These are phyloP conservation scores for Aspergillus arachidicola DNA, from an alignment of 2,329 filamentous ascomycete genomes.

Conservation along the genomic window DNA sequence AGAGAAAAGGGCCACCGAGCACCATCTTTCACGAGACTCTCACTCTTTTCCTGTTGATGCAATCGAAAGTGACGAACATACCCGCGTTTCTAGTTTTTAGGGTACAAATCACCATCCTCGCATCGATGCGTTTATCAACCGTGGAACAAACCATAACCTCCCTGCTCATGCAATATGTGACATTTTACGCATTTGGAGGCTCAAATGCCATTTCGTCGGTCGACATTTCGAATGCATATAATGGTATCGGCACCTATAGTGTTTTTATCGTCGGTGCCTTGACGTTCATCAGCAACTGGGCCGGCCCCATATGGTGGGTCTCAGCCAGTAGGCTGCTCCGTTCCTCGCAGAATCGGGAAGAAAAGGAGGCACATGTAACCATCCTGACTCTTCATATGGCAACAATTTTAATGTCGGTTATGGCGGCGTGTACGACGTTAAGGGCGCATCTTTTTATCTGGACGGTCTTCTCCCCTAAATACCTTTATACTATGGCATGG, in stretches of 20 bases:
- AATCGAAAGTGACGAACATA: constrained; percentile 82
- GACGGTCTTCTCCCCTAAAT: constrained; percentile 98
- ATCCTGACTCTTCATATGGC: constrained; percentile 72
- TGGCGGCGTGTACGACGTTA: constrained; percentile 82
- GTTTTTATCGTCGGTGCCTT: constrained; percentile 77
- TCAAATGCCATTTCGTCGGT: constrained; percentile 96
- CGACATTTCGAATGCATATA: constrained; percentile 92
- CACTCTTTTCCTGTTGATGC: constrained; percentile 79
- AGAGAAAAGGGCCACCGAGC: constrained; percentile 18
- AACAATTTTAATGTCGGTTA: constrained; percentile 69
- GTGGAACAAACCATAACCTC: constrained; percentile 68
- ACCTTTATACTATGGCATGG: constrained; percentile 91
- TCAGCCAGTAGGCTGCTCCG: constrained; percentile 56
- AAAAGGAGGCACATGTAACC: constrained; percentile 56
- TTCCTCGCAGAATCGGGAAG: constrained; percentile 11
- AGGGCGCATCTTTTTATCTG: constrained; percentile 94
- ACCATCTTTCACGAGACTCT: constrained; percentile 64
- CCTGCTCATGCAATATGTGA: constrained; percentile 75
- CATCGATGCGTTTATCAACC: constrained; percentile 43
- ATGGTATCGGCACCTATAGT: constrained; percentile 82
- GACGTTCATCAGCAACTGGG: constrained; percentile 89
- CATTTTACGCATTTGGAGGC: constrained; percentile 89
- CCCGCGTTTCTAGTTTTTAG: constrained; percentile 80
- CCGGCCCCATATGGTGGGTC: constrained; percentile 85
- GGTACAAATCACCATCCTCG: constrained; percentile 59